Base-by-base conservation (phyloP, 805 yeast species). In the Kluyveromyces wickerhamii region DNA sequence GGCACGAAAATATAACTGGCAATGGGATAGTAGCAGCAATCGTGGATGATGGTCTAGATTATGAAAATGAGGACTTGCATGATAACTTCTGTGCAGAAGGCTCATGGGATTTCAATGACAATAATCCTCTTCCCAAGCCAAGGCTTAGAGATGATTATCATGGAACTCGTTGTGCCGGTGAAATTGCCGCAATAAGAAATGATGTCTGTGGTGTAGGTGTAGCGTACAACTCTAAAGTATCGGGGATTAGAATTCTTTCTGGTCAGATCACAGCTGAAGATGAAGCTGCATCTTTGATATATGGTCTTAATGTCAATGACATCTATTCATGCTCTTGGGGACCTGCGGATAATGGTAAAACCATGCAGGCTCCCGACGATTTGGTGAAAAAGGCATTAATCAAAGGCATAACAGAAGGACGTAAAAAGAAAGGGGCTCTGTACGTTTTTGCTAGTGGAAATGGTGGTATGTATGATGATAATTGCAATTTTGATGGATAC, bases 241-340 rank as follows among this genome's bases (percentile, higher is more conserved):
- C 95, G 2, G 98, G 98, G 0, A 73, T 92, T 21, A 72, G 98
- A 35, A 89, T 92, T 39, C 68, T 92, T 29, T 80, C 94, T 2
- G 94, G 86, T 2, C 66, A 71, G 29, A 73, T 92, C 32, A 75
- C 89, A 3, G 65, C 84, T 3, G 95, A 79, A 39, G 95, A 88
- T 43, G 98, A 92, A 59, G 97, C 97, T 0, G 74, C 82, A 2
- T 82, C 97, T 1, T 65, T 92, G 67, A 69, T 83, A 23, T 81
- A 83, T 58, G 88, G 77, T 0, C 63, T 82, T 43, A 88, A 85
- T 41, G 72, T 74, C 18, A 92, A 92, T 58, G 95, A 92, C 57
- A 92, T 92, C 25, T 92, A 87, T 56, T 84, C 95, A 3, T 92
- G 98, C 59, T 86, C 96, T 3, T 92, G 98, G 98, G 98, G 98